Percentiles rank a stretch among this genome's conserved stretches.
phyloP scores from a whole-genome alignment of 495 filamentous ascomycete genomes.

The Penicillium psychrofluorescens region DNA sequence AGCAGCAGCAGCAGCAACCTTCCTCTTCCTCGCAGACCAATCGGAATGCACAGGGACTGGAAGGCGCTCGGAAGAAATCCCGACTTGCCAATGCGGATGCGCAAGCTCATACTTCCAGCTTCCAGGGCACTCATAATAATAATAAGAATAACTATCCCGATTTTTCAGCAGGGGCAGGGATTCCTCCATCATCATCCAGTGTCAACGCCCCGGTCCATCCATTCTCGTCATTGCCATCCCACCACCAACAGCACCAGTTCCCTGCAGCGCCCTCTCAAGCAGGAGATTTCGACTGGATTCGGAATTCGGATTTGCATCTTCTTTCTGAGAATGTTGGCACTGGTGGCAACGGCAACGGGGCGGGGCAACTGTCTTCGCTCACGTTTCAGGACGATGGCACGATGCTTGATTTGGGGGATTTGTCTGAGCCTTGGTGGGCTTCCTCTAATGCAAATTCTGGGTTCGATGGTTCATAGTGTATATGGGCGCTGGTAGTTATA shows the following conservation, averaged over 20 bases:
- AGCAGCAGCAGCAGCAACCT: no score
- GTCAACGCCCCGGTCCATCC: neutral
- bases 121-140: no score
- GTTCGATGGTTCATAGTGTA: slow-evolving; percentile 8
- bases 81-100: slow-evolving; percentile 10
- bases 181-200: no score
- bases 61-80: slow-evolving; percentile 22
- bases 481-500: neutral
- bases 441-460: slow-evolving; percentile 16
- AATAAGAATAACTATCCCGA: no score
- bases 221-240: neutral
- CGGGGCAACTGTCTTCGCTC: slow-evolving; percentile 4
- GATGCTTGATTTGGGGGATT: slow-evolving; percentile 27
- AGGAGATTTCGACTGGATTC: slow-evolving; percentile 30
- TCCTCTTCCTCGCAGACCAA: neutral
- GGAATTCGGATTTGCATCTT: slow-evolving; percentile 22
- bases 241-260: neutral
- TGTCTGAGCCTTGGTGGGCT: slow-evolving; percentile 34
- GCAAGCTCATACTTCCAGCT: neutral
- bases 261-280: slow-evolving; percentile 5
- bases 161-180: no score
- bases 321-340: slow-evolving; percentile 19
- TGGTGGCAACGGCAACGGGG: neutral
- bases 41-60: neutral
- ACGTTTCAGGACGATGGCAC: slow-evolving; percentile 21